Evolutionary conservation across 768 basidiomycete species (phyloP), one percentile per base, ranked within the genome.

Genomic region (Suillus subaureus): DNA sequence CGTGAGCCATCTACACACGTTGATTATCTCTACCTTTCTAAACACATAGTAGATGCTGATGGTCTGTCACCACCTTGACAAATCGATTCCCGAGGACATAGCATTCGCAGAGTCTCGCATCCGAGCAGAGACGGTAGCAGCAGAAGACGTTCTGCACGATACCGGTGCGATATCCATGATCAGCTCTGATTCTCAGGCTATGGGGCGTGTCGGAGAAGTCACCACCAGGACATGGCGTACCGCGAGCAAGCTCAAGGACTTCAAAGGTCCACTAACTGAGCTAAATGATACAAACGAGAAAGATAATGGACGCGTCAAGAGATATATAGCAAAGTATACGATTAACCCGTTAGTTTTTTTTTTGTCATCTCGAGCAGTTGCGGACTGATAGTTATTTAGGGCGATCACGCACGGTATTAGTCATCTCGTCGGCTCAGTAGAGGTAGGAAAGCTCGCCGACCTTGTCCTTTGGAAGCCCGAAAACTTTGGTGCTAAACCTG

Each of bases 11-110:
- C 31, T 18, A 23, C 49, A n/a, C 26, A 23, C 15, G 33, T n/a
- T 0, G 31, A 15, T 51, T 9, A 26, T 47, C 7, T 64, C 43
- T 47, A 16, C 56, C 26, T 26, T 49, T n/a, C 61, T 69, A 47
- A 64, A 42, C 51, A 60, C 16, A 16, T 65, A 49, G 45, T 58
- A 97, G 96, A 99, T 99, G 97, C 83, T 99, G 28, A 98, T 99
- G 95, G 96, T 98, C n/a, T 97, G 96, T 76, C 97, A 99, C 75
- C 97, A 99, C 77, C 86, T 99, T 64, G 94, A 97, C 79, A 87
- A 83, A 70, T 85, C 83, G n/a, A 94, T 97, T 69, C 86, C 91
- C 1, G 97, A 99, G 79, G 97, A 99, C 70, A 83, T 98, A 49
- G 87, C 92, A 1, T 99, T 99, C 71, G 97, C 97, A 4, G 96